Conservation (phyloP, 208 protist genomes). For the Trypanosoma brucei region DNA sequence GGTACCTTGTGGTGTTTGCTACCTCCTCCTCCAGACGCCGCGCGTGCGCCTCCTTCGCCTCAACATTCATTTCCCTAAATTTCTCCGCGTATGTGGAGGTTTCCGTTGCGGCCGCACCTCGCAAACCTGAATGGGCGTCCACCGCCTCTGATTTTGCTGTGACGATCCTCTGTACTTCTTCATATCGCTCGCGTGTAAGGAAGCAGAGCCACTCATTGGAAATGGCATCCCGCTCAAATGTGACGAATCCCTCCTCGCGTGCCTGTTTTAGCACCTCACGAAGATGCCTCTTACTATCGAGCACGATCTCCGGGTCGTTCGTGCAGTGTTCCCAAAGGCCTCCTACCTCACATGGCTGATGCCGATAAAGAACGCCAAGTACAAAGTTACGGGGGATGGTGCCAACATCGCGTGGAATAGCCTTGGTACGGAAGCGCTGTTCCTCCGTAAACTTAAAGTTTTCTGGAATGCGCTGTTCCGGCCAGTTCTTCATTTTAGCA, state of each 20-base stretch:
- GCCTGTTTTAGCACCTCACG: slow-evolving; percentile 85
- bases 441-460: slow-evolving; percentile 81
- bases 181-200: slow-evolving; percentile 79
- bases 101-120: slow-evolving; percentile 53
- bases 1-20: slow-evolving; percentile 50
- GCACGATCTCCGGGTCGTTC: slow-evolving; percentile 73
- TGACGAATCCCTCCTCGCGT: slow-evolving; percentile 81
- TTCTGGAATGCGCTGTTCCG: slow-evolving; percentile 55
- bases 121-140: slow-evolving; percentile 44
- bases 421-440: slow-evolving; percentile 67
- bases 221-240: slow-evolving; percentile 72
- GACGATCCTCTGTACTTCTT: slow-evolving; percentile 73
- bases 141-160: slow-evolving; percentile 34
- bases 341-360: slow-evolving; percentile 86
- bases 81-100: slow-evolving; percentile 51
- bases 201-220: slow-evolving; percentile 71
- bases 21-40: slow-evolving; percentile 63
- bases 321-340: slow-evolving; percentile 80
- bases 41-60: slow-evolving; percentile 59
- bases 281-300: slow-evolving; percentile 89
- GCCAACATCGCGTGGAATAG: slow-evolving; percentile 80
- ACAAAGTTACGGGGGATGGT: slow-evolving; percentile 85
- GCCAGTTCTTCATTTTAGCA: slow-evolving; percentile 82
- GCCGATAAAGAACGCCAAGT: slow-evolving; percentile 82
- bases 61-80: slow-evolving; percentile 68